Evolutionary conservation across 495 filamentous ascomycete species (phyloP).

Genomic region (Thozetella sp.): DNA sequence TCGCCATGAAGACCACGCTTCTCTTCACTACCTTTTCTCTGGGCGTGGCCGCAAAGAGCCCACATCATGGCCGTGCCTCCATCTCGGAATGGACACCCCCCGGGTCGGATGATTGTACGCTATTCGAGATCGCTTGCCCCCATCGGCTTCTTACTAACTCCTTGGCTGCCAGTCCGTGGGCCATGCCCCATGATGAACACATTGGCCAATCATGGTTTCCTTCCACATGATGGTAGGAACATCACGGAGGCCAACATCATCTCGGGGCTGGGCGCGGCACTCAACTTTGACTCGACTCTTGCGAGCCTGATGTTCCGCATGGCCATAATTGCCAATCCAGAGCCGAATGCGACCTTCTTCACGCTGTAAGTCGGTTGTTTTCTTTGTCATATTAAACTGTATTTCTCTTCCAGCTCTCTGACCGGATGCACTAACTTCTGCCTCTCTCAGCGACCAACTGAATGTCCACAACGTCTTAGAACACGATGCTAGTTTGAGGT

Average conservation of each 20-base stretch:
- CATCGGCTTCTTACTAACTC: background rate
- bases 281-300: conserved; percentile 33
- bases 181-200: conserved; percentile 37
- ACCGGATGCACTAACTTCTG: background rate
- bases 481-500: conserved; percentile 49
- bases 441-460: conserved; percentile 26
- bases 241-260: conserved; percentile 24
- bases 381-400: too few relatives aligned
- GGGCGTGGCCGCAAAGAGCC: too few relatives aligned
- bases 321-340: conserved; percentile 41
- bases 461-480: conserved; percentile 44
- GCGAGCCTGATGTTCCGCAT: conserved; percentile 36
- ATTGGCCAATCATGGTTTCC: conserved; percentile 20
- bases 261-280: conserved; percentile 13
- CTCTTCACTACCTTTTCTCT: background rate
- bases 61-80: background rate
- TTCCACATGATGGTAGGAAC: conserved; percentile 25
- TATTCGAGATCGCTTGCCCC: background rate
- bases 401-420: background rate
- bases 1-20: background rate
- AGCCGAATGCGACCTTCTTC: conserved; percentile 48
- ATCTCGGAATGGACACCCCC: background rate
- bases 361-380: conserved; percentile 34
- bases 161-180: conserved; percentile 18
- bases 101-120: background rate